Conservation (phyloP, 352 stramenopile genomes). For the Phytopythium chamaehyphon region DNA sequence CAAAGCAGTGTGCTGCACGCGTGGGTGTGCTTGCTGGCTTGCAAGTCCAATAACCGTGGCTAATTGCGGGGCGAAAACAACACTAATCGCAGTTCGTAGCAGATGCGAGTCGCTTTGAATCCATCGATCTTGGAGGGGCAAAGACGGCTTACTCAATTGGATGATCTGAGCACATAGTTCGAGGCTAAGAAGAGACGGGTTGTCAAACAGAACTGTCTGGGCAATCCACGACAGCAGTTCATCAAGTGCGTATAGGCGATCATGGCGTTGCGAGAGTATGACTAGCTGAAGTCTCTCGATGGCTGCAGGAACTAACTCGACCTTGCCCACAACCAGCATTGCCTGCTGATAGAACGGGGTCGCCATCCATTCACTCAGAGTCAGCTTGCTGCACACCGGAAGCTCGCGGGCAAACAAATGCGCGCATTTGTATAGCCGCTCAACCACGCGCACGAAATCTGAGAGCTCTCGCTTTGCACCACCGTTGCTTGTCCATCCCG, state of each 20-base stretch:
- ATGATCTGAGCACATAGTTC: constrained; percentile 55
- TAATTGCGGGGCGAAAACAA: constrained; percentile 33
- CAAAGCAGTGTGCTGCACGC: constrained; percentile 18
- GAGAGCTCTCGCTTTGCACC: constrained; percentile 33
- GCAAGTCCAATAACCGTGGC: constrained; percentile 10
- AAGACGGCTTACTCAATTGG: constrained; percentile 57
- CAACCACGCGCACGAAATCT: constrained; percentile 42
- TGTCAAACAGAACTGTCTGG: constrained; percentile 20
- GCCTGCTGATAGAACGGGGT: constrained; percentile 63
- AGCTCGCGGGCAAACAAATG: constrained; percentile 33
- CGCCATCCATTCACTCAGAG: constrained; percentile 49
- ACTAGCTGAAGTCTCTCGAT: constrained; percentile 45
- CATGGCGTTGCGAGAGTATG: constrained; percentile 38
- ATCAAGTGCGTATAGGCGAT: constrained; percentile 36
- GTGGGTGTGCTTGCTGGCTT: constrained; percentile 1
- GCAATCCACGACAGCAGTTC: constrained; percentile 49
- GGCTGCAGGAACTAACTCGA: constrained; percentile 10
- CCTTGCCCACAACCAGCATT: constrained; percentile 28
- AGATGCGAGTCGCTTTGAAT: constrained; percentile 56
- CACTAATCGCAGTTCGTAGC: constrained; percentile 52
- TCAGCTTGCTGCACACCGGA: constrained; percentile 29
- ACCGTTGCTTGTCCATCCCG: constrained; percentile 10
- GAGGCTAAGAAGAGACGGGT: constrained; percentile 25
- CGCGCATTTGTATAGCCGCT: constrained; percentile 59
- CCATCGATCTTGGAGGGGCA: constrained; percentile 32